Percentiles rank a stretch among this genome's conserved stretches.
phyloP scores from a whole-genome alignment of 2,329 filamentous ascomycete species.

The Aspergillus arachidicola region DNA sequence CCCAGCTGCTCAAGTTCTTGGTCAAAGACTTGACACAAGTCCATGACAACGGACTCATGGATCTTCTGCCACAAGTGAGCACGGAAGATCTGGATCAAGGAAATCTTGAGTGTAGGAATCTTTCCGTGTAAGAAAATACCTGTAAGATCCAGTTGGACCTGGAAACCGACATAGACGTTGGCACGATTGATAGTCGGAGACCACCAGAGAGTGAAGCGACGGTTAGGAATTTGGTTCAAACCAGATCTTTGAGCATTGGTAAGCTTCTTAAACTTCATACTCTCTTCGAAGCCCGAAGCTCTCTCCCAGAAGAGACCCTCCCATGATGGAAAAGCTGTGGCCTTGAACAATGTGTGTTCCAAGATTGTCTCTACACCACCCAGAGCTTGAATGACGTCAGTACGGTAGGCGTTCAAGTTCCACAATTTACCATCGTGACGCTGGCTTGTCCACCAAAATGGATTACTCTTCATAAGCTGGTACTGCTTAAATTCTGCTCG shows the following conservation, averaged over 20 bases:
- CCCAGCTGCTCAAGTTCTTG: slow-evolving; percentile 94
- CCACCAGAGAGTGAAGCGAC: slow-evolving; percentile 99
- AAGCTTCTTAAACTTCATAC: slow-evolving; percentile 98
- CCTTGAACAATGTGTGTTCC: slow-evolving; percentile 95
- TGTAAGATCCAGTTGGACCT: slow-evolving; percentile 95
- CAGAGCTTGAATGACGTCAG: slow-evolving; percentile 93
- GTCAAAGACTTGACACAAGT: slow-evolving; percentile 97
- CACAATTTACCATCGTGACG: slow-evolving; percentile 95
- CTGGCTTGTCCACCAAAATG: slow-evolving; percentile 99
- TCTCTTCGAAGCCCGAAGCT: slow-evolving; percentile 59
- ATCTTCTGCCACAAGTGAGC: slow-evolving; percentile 99
- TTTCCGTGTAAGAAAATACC: slow-evolving; percentile 99
- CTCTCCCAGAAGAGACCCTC: slow-evolving; percentile 92
- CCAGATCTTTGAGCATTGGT: slow-evolving; percentile 96
- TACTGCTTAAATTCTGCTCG: slow-evolving; percentile 98
- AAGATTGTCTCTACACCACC: slow-evolving; percentile 98
- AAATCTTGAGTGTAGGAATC: slow-evolving; percentile 97
- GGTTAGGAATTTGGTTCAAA: slow-evolving; percentile 97
- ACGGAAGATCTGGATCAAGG: slow-evolving; percentile 97
- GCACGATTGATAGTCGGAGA: slow-evolving; percentile 89
- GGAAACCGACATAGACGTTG: slow-evolving; percentile 99
- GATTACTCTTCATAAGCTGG: slow-evolving; percentile 98
- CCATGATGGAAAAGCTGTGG: slow-evolving; percentile 95
- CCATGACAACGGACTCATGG: slow-evolving; percentile 98
- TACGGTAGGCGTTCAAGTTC: slow-evolving; percentile 94